Evolutionary conservation across 2,329 filamentous ascomycete species (phyloP), one percentile per base, ranked within the genome.

Genomic region (Phaeosphaeriaceae sp.): DNA sequence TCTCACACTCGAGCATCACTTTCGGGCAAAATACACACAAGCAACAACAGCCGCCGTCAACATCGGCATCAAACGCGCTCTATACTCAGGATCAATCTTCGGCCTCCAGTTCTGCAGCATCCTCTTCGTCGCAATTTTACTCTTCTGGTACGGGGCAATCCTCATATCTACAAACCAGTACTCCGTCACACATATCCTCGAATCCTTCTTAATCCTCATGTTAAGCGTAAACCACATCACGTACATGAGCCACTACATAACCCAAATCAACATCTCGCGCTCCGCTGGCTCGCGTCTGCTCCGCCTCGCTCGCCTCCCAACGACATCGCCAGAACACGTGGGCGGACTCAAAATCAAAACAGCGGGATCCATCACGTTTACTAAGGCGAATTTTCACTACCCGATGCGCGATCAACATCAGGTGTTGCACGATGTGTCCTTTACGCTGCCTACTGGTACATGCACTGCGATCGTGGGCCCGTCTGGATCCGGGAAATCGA

Each of bases 401-500:
- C 87, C 89, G 0, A 78, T 79, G 2, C 77, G 81, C 0, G 79
- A 79, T 0, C 70, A 76, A 1, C 76, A 76, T 0, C 65, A 68
- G 1, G 83, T 90, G 0, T 77, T 97, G 2, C 77, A 79, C 8
- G 76, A 83, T 17, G 70, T 96, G n/a, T 85, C 79, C n/a, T 76
- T 96, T 6, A 76, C 73, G 0, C 83, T 97, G 42, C 67, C 78
- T 1, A 71, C 81, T 0, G 85, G 87, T 17, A 84, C 82, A 3
- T 89, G 84, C 58, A 87, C 87, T 0, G 91, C 90, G 2, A 84
- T 97, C 16, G 91, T 95, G 2, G 92, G 93, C 1, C 76, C 83
- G 1, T 96, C 92, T 0, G 93, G 94, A 0, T 90, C 88, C n/a
- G 93, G 94, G 1, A 97, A 99, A 74, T 92, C 88, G 12, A 97